Evolutionary conservation across 495 filamentous ascomycete genomes (phyloP).

Genomic region (Niebla homalea): DNA sequence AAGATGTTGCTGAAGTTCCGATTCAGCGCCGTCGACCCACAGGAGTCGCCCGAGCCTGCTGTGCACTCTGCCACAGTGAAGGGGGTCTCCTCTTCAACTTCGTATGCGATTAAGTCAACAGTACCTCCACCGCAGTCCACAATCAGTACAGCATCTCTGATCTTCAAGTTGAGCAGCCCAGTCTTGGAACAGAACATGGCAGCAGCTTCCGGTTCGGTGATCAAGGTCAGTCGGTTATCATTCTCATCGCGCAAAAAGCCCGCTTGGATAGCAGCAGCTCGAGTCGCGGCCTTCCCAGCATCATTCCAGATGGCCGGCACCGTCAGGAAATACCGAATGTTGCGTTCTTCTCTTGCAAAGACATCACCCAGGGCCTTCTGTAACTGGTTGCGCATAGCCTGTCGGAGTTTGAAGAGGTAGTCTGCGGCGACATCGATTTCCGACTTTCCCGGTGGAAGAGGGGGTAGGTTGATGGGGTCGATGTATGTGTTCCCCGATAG

Average conservation of each 20-base stretch:
- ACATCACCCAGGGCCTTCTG: conserved; percentile 67
- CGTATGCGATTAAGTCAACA: conserved; percentile 69
- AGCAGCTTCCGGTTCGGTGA: conserved; percentile 67
- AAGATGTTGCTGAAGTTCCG: conserved; percentile 71
- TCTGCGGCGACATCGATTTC: conserved; percentile 72
- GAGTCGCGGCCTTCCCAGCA: conserved; percentile 65
- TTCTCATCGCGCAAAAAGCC: conserved; percentile 67
- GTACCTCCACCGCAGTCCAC: conserved; percentile 73
- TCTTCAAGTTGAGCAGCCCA: conserved; percentile 60
- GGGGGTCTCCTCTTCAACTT: conserved; percentile 65
- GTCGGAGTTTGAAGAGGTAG: conserved; percentile 66
- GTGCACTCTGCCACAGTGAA: conserved; percentile 70
- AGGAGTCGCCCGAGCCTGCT: conserved; percentile 65
- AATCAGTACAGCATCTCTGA: conserved; percentile 63
- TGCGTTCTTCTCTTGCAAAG: conserved; percentile 65
- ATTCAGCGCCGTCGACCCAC: conserved; percentile 67
- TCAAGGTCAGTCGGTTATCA: conserved; percentile 58
- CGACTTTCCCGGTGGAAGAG: conserved; percentile 63
- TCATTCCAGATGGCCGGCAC: conserved; percentile 76
- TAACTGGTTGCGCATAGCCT: conserved; percentile 62
- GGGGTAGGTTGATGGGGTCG: conserved; percentile 67
- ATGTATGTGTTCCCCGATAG: conserved; percentile 71
- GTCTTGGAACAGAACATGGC: conserved; percentile 72
- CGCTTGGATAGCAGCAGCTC: conserved; percentile 63
- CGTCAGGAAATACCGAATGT: conserved; percentile 64